Percentiles rank a stretch among this genome's conserved stretches.
Evolutionary conservation across 495 filamentous ascomycete species (phyloP).

Genomic region (Xylaria scruposa): DNA sequence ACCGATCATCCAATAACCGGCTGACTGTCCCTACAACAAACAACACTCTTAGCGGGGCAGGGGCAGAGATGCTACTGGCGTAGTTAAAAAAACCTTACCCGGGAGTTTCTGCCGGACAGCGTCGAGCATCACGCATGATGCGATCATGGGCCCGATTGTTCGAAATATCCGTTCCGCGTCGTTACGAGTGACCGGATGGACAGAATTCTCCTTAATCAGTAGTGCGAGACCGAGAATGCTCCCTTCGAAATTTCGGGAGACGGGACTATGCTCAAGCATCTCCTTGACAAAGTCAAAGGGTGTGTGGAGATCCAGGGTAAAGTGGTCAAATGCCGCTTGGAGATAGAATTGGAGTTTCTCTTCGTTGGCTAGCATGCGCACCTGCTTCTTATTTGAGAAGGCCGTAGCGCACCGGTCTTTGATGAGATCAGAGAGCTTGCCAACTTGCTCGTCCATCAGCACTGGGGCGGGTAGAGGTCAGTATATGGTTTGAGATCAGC

Average conservation of each 20-base stretch:
- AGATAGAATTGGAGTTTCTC: conserved; percentile 60
- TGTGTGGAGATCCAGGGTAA: conserved; percentile 54
- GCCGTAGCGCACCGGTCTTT: conserved; percentile 46
- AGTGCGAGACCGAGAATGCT: conserved; percentile 61
- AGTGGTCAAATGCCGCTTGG: conserved; percentile 63
- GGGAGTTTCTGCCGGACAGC: conserved; percentile 51
- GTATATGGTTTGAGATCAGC: background rate
- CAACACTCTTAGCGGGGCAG: background rate
- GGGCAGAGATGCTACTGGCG: background rate
- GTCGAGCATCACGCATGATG: conserved; percentile 62
- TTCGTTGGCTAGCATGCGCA: conserved; percentile 56
- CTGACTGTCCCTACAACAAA: conserved; percentile 41
- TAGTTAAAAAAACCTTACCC: conserved; percentile 34
- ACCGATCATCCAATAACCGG: conserved; percentile 40
- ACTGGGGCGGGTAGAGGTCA: conserved; percentile 29
- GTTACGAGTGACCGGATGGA: conserved; percentile 32
- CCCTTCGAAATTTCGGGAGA: conserved; percentile 58
- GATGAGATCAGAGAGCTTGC: conserved; percentile 54
- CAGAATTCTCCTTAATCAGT: conserved; percentile 47
- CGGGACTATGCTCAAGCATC: conserved; percentile 52
- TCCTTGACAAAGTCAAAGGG: conserved; percentile 65
- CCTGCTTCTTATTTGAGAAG: conserved; percentile 45
- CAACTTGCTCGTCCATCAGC: conserved; percentile 57
- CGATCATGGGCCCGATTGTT: conserved; percentile 58
- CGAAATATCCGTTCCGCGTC: conserved; percentile 50